These are phyloP conservation scores for Irpex rosettiformis DNA, from an alignment of 1,284 basidiomycete species.

Conservation along the genomic window DNA sequence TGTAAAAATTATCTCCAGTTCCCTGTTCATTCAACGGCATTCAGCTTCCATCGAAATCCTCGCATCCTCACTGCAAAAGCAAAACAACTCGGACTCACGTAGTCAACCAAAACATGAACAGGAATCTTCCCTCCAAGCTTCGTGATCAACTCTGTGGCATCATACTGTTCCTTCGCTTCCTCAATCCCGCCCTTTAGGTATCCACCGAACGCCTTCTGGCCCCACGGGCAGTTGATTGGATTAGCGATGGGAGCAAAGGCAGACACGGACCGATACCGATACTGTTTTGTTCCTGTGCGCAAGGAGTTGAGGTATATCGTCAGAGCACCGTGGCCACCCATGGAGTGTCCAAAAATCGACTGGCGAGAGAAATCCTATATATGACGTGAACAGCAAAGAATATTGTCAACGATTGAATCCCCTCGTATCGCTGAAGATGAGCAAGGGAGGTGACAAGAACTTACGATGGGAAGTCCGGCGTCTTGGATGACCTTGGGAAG, in stretches of 20 bases:
- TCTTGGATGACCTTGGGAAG: constrained; percentile 74
- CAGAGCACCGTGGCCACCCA: constrained; percentile 96
- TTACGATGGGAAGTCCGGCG: constrained; percentile 64
- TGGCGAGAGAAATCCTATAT: constrained; percentile 63
- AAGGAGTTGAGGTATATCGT: constrained; percentile 81
- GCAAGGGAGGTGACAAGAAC: constrained; percentile 19
- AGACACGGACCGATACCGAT: constrained; percentile 86
- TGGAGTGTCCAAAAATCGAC: constrained; percentile 83
- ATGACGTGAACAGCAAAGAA: not conserved
- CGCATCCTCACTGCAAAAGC: not conserved
- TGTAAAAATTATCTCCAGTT: constrained; percentile 83
- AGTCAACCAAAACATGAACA: constrained; percentile 82
- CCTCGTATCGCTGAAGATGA: not conserved
- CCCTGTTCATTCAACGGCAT: constrained; percentile 45
- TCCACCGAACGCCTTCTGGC: constrained; percentile 88
- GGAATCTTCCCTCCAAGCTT: constrained; percentile 49
- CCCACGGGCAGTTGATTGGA: constrained; percentile 88
- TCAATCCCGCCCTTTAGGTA: constrained; percentile 80
- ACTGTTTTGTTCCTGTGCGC: constrained; percentile 46
- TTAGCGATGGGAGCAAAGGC: constrained; percentile 94
- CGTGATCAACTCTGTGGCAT: constrained; percentile 84
- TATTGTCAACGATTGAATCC: not conserved
- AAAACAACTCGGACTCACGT: constrained; percentile 47
- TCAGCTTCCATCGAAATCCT: not conserved
- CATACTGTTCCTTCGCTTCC: constrained; percentile 75